Base-by-base conservation (phyloP, 371 early-diverging fungal genomes). In the Coemansia sp. region DNA sequence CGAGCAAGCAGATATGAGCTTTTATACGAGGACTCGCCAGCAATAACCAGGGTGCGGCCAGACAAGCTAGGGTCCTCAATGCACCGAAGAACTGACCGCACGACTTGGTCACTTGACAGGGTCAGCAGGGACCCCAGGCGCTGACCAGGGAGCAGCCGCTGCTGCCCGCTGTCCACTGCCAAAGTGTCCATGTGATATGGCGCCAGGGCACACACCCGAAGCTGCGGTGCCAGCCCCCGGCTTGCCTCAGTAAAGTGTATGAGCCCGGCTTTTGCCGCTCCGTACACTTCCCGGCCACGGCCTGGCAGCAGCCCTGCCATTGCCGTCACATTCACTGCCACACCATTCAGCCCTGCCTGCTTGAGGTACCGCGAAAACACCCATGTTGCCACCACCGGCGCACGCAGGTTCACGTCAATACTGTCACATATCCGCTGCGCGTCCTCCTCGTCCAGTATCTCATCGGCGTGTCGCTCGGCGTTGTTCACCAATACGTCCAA, bases 401-500 rank as follows among this genome's bases (percentile, higher is more conserved):
- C 74, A 8, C 74, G 57, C 58, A 73, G 18, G 16, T 65, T 71
- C n/a, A 65, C 62, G 30, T 73, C 74, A 8, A 73, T 65, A 40
- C 65, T 57, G 12, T 65, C 74, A 54, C 71, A 30, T 6, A 73
- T 58, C 3, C 58, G 65, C 58, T 65, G 61, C 16, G 52, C 71
- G 23, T 71, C 74, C 39, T 71, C 72, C 6, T 54, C 64, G 58
- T 57, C 72, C 28, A 64, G 28, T 39, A 67, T 25, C 48, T 64
- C 64, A 28, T 54, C 64, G 14, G 65, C 58, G 42, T 68, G 52
- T 48, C 51, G 68, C 59, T 67, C 96, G 33, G 97, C 97, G 72
- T 97, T 97, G 85, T 98, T 97, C 75, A 97, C 90, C 37, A 98
- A 80, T 58, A 97, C 90, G 79, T 96, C 97, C 58, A 98, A 86